Evolutionary conservation across 2,329 filamentous ascomycete genomes (phyloP), one percentile per base, ranked within the genome.

Genomic region (Fusarium staphyleae): DNA sequence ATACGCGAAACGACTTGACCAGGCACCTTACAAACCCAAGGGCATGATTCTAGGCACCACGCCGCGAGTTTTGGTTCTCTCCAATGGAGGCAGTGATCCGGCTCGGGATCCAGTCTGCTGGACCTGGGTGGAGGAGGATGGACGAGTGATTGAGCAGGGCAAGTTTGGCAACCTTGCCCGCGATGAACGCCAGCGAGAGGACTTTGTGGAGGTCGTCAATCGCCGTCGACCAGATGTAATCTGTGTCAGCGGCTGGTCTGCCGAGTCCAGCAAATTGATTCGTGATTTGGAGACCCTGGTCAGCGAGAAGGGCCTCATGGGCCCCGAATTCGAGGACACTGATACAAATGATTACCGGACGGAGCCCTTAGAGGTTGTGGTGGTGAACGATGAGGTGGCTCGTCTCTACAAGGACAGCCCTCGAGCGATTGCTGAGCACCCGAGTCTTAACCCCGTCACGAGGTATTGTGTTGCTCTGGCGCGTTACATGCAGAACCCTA

Each of bases 361-460:
- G 52, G 92, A 96, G 68, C 85, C 86, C 10, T 80, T 99, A 24
- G 93, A 98, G 53, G 89, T 98, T 9, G 81, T 98, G 24, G 86
- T 96, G 48, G 90, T 97, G 57, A 97, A 98, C 66, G 95, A 99
- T 66, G 95, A 99, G 75, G 92, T 97, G 42, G 95, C 95, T n/a
- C 87, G 95, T 36, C 83, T 98, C 4, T 99, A 97, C 77, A 93
- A 97, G 74, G 91, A 92, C 66, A 97, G 92, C 70, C 84, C 87
- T 12, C 86, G 93, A 34, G 93, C 90, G 10, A 79, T 84, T 41
- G 78, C 83, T 10, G 93, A 98, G 59, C 91, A 96, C 69, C 92
- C 95, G 5, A 87, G 87, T 11, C 81, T 96, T 24, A 84, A 86
- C 46, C 85, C 91, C 6, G 79, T 96, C 44, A 90, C 89, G 1